Conservation (phyloP, 805 yeast species). For the Yarrowia sp. region DNA sequence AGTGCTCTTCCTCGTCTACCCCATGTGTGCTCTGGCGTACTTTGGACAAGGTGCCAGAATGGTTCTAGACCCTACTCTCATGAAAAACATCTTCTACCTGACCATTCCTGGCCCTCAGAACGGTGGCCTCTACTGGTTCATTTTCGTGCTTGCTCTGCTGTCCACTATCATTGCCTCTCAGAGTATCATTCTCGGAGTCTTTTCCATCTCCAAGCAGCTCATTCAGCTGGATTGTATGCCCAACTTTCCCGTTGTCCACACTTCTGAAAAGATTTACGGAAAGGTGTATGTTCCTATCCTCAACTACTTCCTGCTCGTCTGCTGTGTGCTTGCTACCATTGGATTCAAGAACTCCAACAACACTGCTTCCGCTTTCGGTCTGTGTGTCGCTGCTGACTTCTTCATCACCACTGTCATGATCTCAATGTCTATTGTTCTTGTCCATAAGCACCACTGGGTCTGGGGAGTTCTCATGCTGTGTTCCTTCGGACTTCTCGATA, state of each 20-base stretch:
- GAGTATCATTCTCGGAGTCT: slow-evolving; percentile 56
- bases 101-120: slow-evolving; percentile 52
- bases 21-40: slow-evolving; percentile 52
- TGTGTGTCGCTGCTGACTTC: slow-evolving; percentile 57
- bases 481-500: slow-evolving; percentile 50
- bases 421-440: slow-evolving; percentile 48
- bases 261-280: slow-evolving; percentile 48
- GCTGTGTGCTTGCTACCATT: slow-evolving; percentile 51
- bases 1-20: slow-evolving; percentile 48
- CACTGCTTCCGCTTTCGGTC: slow-evolving; percentile 56
- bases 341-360: slow-evolving; percentile 45
- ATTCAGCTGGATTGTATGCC: slow-evolving; percentile 58
- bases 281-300: slow-evolving; percentile 53
- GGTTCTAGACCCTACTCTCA: slow-evolving; percentile 42
- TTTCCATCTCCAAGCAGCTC: slow-evolving; percentile 52
- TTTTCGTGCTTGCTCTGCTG: slow-evolving; percentile 52
- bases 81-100: slow-evolving; percentile 47
- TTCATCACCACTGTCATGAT: slow-evolving; percentile 51
- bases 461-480: slow-evolving; percentile 42
- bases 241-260: slow-evolving; percentile 46
- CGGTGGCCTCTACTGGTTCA: slow-evolving; percentile 49
- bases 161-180: slow-evolving; percentile 61
- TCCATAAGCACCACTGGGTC: slow-evolving; percentile 43
- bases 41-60: slow-evolving; percentile 59
- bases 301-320: slow-evolving; percentile 52